phyloP scores from a whole-genome alignment of 2,329 filamentous ascomycete species.

The Botrytis galanthina region DNA sequence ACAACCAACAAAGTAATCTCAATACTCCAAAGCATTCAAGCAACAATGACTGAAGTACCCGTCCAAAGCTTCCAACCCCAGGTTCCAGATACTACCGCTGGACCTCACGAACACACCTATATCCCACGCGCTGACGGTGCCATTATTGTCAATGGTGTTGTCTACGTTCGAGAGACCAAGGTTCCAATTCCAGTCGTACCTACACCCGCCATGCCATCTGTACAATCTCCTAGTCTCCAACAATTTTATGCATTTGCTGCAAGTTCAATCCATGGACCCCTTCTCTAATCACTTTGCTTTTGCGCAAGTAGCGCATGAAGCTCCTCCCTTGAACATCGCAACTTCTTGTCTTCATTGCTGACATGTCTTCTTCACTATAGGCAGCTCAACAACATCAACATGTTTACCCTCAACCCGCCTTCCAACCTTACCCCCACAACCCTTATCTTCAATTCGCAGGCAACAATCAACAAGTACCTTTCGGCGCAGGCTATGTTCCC shows the following conservation, averaged over 20 bases:
- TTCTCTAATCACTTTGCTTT: not conserved
- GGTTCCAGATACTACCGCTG: constrained; percentile 56
- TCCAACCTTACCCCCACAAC: constrained; percentile 10
- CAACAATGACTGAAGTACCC: constrained; percentile 39
- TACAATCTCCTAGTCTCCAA: not conserved
- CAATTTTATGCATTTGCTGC: not conserved
- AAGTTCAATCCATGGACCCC: not conserved
- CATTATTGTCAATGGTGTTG: constrained; percentile 28
- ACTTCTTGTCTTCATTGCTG: not conserved
- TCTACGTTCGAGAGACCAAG: constrained; percentile 24
- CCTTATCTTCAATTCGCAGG: not conserved
- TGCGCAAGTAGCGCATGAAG: not conserved
- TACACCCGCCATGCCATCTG: constrained; percentile 4
- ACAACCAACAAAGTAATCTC: not conserved
- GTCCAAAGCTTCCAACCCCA: constrained; percentile 57
- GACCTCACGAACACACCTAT: constrained; percentile 55
- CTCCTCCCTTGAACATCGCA: not conserved
- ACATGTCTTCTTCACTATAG: not conserved
- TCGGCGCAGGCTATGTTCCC: constrained; percentile 22
- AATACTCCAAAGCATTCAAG: constrained; percentile 30
- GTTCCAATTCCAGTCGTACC: not conserved
- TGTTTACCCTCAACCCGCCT: not conserved
- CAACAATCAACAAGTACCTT: constrained; percentile 17
- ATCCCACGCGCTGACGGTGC: constrained; percentile 45
- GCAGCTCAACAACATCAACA: constrained; percentile 3